Conservation (phyloP, 1,139 yeast species). For the Pichia sp. region DNA sequence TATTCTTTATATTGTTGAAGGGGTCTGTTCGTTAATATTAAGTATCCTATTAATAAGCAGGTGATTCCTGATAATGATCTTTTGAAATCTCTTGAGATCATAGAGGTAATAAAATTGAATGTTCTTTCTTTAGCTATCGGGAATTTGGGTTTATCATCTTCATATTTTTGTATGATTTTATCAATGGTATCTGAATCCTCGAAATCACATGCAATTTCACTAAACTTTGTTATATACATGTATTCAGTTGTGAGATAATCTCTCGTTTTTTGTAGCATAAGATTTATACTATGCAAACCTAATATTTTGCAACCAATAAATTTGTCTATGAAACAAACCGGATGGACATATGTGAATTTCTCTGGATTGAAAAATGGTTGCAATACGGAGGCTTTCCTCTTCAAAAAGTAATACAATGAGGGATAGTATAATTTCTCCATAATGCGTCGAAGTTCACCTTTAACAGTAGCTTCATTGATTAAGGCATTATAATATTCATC, state of each 20-base stretch:
- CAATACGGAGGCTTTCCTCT: not conserved
- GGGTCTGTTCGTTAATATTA: constrained; percentile 9
- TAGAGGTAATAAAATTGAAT: not conserved
- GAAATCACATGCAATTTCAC: constrained; percentile 1
- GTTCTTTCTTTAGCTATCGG: too few relatives aligned
- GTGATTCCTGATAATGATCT: constrained; percentile 7
- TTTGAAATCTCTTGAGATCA: not conserved
- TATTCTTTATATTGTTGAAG: constrained; percentile 3
- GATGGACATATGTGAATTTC: constrained; percentile 13
- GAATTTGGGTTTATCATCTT: not conserved
- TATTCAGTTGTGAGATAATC: constrained; percentile 3
- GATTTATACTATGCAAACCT: constrained; percentile 11
- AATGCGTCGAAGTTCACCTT: constrained; percentile 8
- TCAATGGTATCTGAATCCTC: not conserved
- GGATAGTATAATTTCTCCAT: constrained; percentile 17
- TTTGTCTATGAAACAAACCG: constrained; percentile 12
- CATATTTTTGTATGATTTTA: not conserved
- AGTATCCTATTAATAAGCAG: constrained; percentile 11
- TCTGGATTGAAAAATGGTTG: constrained; percentile 13
- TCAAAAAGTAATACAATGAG: constrained; percentile 10
- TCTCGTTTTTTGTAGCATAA: constrained; percentile 3
- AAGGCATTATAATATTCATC: constrained; percentile 9
- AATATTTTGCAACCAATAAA: constrained; percentile 15
- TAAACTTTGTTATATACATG: not conserved
- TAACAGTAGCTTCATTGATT: constrained; percentile 5